phyloP scores from a whole-genome alignment of 169 alveolate species.

The Cryptosporidium muris region DNA sequence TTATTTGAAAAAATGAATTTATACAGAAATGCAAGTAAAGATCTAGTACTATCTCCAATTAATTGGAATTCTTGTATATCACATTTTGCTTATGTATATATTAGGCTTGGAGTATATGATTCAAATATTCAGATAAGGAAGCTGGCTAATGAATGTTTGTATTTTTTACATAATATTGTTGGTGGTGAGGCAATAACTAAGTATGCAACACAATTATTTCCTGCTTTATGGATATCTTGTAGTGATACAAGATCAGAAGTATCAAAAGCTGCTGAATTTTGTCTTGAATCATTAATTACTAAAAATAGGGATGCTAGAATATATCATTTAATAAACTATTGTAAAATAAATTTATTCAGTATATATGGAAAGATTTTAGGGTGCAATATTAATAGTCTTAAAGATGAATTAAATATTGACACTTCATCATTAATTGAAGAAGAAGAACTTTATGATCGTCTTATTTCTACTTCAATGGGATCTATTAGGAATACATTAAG shows the following conservation, averaged over 20 bases:
- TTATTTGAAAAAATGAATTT: constrained; percentile 5
- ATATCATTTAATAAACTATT: not conserved
- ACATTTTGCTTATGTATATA: constrained; percentile 36
- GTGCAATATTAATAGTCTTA: constrained; percentile 30
- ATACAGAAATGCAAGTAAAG: not conserved
- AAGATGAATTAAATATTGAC: constrained; percentile 40
- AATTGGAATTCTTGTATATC: constrained; percentile 55
- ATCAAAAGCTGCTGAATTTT: constrained; percentile 25
- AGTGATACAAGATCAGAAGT: constrained; percentile 57
- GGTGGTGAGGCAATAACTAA: constrained; percentile 42
- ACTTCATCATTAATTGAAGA: constrained; percentile 42
- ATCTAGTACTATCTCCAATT: not conserved
- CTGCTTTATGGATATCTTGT: constrained; percentile 62
- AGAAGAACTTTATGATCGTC: constrained; percentile 47
- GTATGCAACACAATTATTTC: constrained; percentile 27
- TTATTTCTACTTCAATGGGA: constrained; percentile 25
- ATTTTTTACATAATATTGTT: constrained; percentile 21
- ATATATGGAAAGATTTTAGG: constrained; percentile 43
- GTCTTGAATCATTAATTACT: constrained; percentile 5
- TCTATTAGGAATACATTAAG: constrained; percentile 29
- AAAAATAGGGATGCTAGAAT: not conserved
- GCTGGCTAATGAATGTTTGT: constrained; percentile 48
- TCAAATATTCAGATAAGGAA: constrained; percentile 43
- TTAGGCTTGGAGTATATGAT: constrained; percentile 53
- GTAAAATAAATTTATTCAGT: constrained; percentile 6